Conservation (phyloP, 768 basidiomycete species). For the Fibroporia radiculosa region DNA sequence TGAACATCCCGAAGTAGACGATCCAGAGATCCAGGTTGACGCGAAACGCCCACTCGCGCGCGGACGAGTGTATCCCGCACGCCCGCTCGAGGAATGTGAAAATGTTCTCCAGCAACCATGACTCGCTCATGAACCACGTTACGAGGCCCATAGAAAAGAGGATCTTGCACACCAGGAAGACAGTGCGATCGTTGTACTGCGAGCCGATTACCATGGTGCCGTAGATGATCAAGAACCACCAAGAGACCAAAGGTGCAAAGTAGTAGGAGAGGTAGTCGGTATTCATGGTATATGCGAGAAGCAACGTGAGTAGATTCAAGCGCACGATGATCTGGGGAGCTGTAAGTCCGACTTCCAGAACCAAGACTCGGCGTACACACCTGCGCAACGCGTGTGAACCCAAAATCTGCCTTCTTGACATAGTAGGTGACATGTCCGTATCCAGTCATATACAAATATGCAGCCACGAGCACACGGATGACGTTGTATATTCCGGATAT, state of each 20-base stretch:
- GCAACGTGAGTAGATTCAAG: conserved; percentile 75
- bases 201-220: conserved; percentile 65
- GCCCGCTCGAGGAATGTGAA: conserved; percentile 59
- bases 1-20: conserved; percentile 81
- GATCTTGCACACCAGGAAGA: conserved; percentile 68
- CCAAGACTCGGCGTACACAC: conserved; percentile 28
- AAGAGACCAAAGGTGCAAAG: conserved; percentile 82
- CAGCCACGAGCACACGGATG: conserved; percentile 79
- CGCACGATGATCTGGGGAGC: conserved; percentile 59
- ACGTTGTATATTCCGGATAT: conserved; percentile 92
- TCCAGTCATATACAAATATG: conserved; percentile 90
- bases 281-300: conserved; percentile 86
- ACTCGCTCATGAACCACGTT: conserved; percentile 57
- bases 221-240: conserved; percentile 88
- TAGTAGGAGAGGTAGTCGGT: conserved; percentile 89
- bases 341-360: not conserved
- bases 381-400: conserved; percentile 68
- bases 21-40: conserved; percentile 86
- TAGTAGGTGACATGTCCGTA: conserved; percentile 89
- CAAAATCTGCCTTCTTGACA: conserved; percentile 83
- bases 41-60: conserved; percentile 83
- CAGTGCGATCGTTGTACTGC: conserved; percentile 60
- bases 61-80: conserved; percentile 77
- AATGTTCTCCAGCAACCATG: conserved; percentile 52
- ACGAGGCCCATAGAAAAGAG: conserved; percentile 52